These are phyloP conservation scores for Pseudonitzschia delicatissima DNA, from an alignment of 108 stramenopile species.

Conservation along the genomic window DNA sequence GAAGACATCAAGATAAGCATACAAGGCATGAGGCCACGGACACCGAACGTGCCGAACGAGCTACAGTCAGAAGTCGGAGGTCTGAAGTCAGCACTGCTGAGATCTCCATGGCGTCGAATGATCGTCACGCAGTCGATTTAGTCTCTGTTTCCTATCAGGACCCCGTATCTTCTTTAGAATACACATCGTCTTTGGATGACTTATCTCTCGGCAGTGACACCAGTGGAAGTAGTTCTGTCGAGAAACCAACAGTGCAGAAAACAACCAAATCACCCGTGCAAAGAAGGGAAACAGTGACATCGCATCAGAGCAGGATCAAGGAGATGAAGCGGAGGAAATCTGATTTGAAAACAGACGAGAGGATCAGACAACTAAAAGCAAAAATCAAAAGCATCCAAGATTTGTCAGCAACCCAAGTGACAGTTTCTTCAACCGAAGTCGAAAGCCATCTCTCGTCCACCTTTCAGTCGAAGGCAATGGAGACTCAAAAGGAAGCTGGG, in stretches of 20 bases:
- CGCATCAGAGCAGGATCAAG: background rate
- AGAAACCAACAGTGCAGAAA: background rate
- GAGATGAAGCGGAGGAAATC: background rate
- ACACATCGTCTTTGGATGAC: slow-evolving; percentile 2
- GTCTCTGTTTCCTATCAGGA: slow-evolving; percentile 1
- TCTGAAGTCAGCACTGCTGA: background rate
- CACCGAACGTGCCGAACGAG: background rate
- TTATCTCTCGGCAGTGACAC: background rate
- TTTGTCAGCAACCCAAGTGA: background rate
- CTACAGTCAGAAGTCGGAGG: background rate
- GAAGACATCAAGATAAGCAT: background rate
- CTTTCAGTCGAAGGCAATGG: too few relatives aligned
- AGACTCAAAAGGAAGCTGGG: too few relatives aligned
- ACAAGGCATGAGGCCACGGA: background rate
- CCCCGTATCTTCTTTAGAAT: slow-evolving; percentile 6
- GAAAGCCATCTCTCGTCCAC: background rate
- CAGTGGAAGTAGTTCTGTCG: background rate
- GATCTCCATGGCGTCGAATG: background rate
- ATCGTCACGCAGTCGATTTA: background rate
- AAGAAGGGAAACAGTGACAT: background rate
- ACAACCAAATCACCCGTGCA: background rate
- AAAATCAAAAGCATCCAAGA: slow-evolving; percentile 17
- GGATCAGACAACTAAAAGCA: slow-evolving; percentile 11
- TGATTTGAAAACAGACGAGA: slow-evolving; percentile 6
- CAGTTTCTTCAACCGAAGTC: background rate